Conservation (phyloP, 2,329 filamentous ascomycete species). For the Ophiostoma sp. region DNA sequence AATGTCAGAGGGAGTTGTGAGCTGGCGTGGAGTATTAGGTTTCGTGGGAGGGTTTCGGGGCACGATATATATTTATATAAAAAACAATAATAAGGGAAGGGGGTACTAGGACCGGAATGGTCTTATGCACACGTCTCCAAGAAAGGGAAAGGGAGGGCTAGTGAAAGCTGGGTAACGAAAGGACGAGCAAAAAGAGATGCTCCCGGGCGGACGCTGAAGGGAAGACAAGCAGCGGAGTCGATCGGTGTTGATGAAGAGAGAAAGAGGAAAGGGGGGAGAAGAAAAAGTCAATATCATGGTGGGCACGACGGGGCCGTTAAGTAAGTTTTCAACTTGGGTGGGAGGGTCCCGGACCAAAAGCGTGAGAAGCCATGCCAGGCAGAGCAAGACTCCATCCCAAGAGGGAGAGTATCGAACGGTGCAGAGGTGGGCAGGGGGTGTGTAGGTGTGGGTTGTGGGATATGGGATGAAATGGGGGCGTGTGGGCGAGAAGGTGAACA, state of each 20-base stretch:
- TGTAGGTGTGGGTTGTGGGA: background rate
- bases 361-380: background rate
- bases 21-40: background rate
- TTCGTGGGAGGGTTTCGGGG: background rate
- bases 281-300: slow-evolving; percentile 9
- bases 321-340: background rate
- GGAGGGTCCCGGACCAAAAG: background rate
- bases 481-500: background rate
- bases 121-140: background rate
- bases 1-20: background rate
- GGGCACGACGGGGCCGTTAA: slow-evolving; percentile 4
- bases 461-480: background rate
- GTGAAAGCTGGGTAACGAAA: slow-evolving; percentile 20
- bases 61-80: background rate
- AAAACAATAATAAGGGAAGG: background rate
- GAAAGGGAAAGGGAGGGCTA: background rate
- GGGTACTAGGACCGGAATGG: background rate
- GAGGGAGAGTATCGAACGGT: background rate
- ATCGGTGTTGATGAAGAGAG: slow-evolving; percentile 6
- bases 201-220: slow-evolving; percentile 19
- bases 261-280: slow-evolving; percentile 4
- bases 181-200: slow-evolving; percentile 29
- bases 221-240: slow-evolving; percentile 13
- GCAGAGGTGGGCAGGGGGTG: background rate
- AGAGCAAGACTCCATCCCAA: background rate